phyloP scores from a whole-genome alignment of 2,329 filamentous ascomycete genomes.

The Mariannaea sp. region DNA sequence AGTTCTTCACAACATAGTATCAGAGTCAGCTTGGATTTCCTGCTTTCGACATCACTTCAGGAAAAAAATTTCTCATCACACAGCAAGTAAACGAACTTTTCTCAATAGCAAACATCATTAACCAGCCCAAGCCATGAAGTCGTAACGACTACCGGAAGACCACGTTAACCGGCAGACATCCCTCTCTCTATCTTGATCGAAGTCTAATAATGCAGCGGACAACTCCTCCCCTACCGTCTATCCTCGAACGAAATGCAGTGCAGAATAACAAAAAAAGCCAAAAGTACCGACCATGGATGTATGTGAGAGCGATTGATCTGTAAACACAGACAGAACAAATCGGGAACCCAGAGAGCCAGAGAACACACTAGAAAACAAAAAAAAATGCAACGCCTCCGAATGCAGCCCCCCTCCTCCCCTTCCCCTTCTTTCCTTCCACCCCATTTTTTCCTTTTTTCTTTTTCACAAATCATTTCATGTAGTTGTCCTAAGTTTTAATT shows the following conservation, averaged over 20 bases:
- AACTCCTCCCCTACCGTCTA: constrained; percentile 45
- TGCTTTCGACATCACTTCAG: constrained; percentile 16
- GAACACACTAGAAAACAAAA: constrained; percentile 38
- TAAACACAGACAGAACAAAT: constrained; percentile 25
- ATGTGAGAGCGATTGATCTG: constrained; percentile 32
- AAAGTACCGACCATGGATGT: constrained; percentile 40
- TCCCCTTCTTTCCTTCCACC: too few relatives aligned
- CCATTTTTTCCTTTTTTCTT: constrained; percentile 29
- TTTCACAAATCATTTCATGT: constrained; percentile 40
- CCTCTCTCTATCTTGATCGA: constrained; percentile 47
- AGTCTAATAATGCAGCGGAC: constrained; percentile 46
- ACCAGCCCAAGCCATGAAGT: constrained; percentile 44
- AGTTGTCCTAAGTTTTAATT: constrained; percentile 40
- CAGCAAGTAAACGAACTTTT: constrained; percentile 17
- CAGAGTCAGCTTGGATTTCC: too few relatives aligned
- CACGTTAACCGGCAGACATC: constrained; percentile 35
- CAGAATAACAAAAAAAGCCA: constrained; percentile 38
- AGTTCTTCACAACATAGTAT: too few relatives aligned
- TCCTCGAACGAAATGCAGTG: constrained; percentile 45
- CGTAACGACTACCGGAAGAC: constrained; percentile 40
- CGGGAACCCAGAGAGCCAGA: constrained; percentile 31
- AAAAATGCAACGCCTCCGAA: constrained; percentile 46
- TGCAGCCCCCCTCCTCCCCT: constrained; percentile 42
- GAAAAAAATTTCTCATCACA: constrained; percentile 21
- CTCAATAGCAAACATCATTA: constrained; percentile 40